Percentiles rank a stretch among this genome's conserved stretches.
Evolutionary conservation across 257 asterid species (phyloP).

Genomic region (Solanum pennellii): DNA sequence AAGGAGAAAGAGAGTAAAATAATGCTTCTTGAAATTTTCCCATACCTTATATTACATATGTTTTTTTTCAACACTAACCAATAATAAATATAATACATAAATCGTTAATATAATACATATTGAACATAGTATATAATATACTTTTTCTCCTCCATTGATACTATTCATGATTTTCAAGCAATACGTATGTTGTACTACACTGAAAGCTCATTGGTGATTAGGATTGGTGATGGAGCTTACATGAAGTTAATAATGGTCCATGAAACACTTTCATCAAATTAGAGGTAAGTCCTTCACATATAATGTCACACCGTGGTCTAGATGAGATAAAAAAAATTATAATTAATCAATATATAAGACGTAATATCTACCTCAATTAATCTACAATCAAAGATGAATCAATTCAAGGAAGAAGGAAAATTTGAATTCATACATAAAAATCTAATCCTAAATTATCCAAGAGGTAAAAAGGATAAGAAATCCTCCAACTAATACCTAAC

Average conservation of each 20-base stretch:
- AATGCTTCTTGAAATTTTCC: neutral
- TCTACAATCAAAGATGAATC: neutral
- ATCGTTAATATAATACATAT: no score
- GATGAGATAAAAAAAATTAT: no score
- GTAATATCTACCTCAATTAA: neutral
- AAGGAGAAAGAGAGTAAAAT: neutral
- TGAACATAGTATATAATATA: neutral
- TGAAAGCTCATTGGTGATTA: no score
- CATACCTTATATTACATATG: no score
- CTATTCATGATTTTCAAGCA: neutral
- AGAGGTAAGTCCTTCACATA: neutral
- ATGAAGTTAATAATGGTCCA: no score
- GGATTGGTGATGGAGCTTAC: no score
- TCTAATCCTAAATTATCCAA: neutral
- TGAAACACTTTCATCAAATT: neutral
- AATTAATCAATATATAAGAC: neutral
- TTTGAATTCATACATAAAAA: neutral
- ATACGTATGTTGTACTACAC: no score
- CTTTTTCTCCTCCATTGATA: neutral
- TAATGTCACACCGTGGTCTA: no score
- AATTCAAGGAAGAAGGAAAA: neutral
- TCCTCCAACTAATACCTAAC: neutral
- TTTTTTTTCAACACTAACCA: no score
- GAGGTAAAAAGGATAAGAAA: neutral
- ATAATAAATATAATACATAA: no score